Evolutionary conservation across 306 rosid genomes (phyloP).

Genomic region (Comarum palustre): DNA sequence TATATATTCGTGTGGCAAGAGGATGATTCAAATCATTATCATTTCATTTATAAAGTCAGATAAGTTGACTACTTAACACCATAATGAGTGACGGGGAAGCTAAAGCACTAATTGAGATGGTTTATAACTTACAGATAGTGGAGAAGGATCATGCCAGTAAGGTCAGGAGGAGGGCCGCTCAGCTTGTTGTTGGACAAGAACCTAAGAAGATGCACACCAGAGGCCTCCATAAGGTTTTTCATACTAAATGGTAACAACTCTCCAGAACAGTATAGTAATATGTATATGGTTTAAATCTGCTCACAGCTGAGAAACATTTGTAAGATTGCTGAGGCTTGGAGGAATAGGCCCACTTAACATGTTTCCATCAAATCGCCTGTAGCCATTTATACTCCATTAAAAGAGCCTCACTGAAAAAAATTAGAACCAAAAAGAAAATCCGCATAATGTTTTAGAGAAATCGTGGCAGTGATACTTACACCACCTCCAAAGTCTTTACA

Average conservation of each 20-base stretch:
- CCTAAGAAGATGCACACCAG: constrained; percentile 35
- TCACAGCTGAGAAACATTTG: constrained; percentile 41
- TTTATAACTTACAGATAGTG: constrained; percentile 43
- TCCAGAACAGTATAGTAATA: not conserved
- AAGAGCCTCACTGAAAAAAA: not conserved
- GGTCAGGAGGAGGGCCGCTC: constrained; percentile 51
- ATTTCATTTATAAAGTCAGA: not conserved
- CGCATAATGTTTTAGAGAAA: not conserved
- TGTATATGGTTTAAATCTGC: constrained; percentile 15
- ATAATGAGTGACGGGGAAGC: not conserved
- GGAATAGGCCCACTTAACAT: constrained; percentile 44
- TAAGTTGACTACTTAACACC: not conserved
- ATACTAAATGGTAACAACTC: not conserved
- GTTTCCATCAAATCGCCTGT: constrained; percentile 60
- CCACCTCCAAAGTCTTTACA: constrained; percentile 41
- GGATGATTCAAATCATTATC: not conserved
- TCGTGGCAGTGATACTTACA: constrained; percentile 49
- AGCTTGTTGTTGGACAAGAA: constrained; percentile 56
- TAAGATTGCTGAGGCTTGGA: constrained; percentile 42
- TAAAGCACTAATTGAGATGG: not conserved
- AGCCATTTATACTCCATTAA: not conserved
- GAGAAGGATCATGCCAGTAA: constrained; percentile 43
- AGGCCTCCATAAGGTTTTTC: not conserved
- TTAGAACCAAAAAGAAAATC: not conserved
- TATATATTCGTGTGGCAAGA: not conserved